A percentile compares a stretch with the other conserved stretches of the same genome.
These are phyloP conservation scores for Fonsecaea pedrosoi DNA, from an alignment of 2,329 filamentous ascomycete species.

Conservation along the genomic window DNA sequence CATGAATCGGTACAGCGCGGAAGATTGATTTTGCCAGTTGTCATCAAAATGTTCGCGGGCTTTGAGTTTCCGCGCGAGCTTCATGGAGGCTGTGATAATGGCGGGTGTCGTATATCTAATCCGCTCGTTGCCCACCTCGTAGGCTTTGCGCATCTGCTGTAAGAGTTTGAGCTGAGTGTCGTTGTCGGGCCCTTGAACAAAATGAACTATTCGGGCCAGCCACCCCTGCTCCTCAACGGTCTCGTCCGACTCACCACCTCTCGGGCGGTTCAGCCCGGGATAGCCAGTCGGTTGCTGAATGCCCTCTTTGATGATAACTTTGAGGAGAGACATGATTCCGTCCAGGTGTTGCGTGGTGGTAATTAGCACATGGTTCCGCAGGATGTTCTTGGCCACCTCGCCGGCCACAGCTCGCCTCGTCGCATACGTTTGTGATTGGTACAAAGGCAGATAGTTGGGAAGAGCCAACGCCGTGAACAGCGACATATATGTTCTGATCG, in stretches of 20 bases:
- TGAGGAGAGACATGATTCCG: conserved; percentile 84
- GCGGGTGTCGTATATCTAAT: conserved; percentile 96
- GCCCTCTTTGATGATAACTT: conserved; percentile 92
- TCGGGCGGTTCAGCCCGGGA: conserved; percentile 75
- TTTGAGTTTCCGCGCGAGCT: conserved; percentile 88
- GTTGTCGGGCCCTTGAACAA: conserved; percentile 82
- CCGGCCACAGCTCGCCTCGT: conserved; percentile 89
- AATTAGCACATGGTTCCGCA: conserved; percentile 81
- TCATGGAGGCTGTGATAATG: conserved; percentile 86
- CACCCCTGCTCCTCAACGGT: conserved; percentile 98
- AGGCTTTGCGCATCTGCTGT: conserved; percentile 85
- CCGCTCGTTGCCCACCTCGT: conserved; percentile 88
- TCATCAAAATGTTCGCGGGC: conserved; percentile 84
- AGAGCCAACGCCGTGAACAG: conserved; percentile 95
- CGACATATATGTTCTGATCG: conserved; percentile 86
- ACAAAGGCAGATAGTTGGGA: conserved; percentile 87
- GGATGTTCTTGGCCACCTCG: conserved; percentile 81
- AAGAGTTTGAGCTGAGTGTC: conserved; percentile 90
- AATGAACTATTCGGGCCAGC: conserved; percentile 89
- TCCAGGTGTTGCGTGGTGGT: conserved; percentile 79
- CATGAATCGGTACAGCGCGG: conserved; percentile 92
- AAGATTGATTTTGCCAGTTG: conserved; percentile 75
- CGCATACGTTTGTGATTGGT: conserved; percentile 90
- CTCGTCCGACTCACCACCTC: conserved; percentile 88
- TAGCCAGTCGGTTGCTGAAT: conserved; percentile 84